These are phyloP conservation scores for Phytophthora syringae DNA, from an alignment of 352 stramenopile genomes.

Conservation along the genomic window DNA sequence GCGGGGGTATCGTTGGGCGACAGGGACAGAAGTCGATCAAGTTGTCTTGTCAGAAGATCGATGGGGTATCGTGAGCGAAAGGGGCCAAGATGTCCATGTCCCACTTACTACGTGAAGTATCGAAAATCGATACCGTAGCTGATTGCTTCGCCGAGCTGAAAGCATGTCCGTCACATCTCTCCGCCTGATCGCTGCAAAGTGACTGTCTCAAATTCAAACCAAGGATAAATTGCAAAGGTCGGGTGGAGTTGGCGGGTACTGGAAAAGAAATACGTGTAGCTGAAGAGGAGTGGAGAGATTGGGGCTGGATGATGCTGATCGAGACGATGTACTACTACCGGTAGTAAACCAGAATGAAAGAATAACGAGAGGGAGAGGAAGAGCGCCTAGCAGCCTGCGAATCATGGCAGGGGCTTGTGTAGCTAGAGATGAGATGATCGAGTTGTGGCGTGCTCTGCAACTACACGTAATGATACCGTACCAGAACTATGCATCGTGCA, in stretches of 20 bases:
- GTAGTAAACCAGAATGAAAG: too few species aligned
- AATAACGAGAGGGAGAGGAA: too few species aligned
- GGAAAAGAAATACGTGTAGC: too few species aligned
- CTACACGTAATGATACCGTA: too few species aligned
- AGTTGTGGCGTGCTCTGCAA: not conserved
- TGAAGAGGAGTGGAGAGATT: constrained; percentile 5
- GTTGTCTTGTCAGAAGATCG: not conserved
- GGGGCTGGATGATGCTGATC: constrained; percentile 14
- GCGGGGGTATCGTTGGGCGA: not conserved
- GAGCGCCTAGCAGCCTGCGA: too few species aligned
- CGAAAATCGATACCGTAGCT: constrained; percentile 25
- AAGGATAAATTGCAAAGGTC: constrained; percentile 4
- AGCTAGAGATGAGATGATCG: not conserved
- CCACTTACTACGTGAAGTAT: not conserved
- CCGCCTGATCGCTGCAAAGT: not conserved
- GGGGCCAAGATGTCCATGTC: not conserved
- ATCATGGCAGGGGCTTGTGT: too few species aligned
- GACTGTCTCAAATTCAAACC: not conserved
- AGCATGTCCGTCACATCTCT: constrained; percentile 1
- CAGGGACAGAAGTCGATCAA: not conserved
- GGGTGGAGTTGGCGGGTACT: not conserved
- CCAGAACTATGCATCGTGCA: constrained; percentile 20
- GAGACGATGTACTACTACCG: constrained; percentile 11
- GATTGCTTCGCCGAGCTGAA: constrained; percentile 16
- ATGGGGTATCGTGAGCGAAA: too few species aligned